phyloP scores from a whole-genome alignment of 768 basidiomycete genomes.

The Macrolepiota dolichaula region DNA sequence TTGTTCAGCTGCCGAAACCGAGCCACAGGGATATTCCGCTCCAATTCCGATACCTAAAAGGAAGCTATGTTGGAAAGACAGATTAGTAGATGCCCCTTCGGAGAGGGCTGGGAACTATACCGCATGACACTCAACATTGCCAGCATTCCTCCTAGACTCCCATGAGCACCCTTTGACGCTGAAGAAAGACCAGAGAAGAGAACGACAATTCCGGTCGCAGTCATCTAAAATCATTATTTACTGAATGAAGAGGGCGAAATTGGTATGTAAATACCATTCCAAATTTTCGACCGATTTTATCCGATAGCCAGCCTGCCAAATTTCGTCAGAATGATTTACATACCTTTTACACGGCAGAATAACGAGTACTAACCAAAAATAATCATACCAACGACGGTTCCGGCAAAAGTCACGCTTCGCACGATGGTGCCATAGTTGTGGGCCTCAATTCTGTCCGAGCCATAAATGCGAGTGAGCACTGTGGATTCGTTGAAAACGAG shows the following conservation, averaged over 20 bases:
- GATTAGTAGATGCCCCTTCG: neutral
- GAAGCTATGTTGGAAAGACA: slow-evolving; percentile 47
- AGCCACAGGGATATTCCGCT: slow-evolving; percentile 89
- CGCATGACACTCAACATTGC: slow-evolving; percentile 79
- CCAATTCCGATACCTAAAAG: slow-evolving; percentile 86
- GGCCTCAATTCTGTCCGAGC: slow-evolving; percentile 41
- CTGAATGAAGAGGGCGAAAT: neutral
- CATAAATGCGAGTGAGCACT: slow-evolving; percentile 77
- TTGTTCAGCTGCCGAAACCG: slow-evolving; percentile 85
- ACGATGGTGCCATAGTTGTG: slow-evolving; percentile 64
- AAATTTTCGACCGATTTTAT: slow-evolving; percentile 83
- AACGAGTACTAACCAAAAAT: slow-evolving; percentile 46
- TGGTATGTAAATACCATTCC: slow-evolving; percentile 61
- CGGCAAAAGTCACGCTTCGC: slow-evolving; percentile 75
- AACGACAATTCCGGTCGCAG: slow-evolving; percentile 78
- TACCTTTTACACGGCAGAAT: neutral
- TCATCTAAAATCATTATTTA: slow-evolving; percentile 47
- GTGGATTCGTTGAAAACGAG: slow-evolving; percentile 1
- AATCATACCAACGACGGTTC: slow-evolving; percentile 85
- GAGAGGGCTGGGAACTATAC: slow-evolving; percentile 28
- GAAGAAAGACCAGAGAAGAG: slow-evolving; percentile 86
- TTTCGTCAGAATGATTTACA: neutral
- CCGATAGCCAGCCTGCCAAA: slow-evolving; percentile 61
- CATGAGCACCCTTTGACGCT: slow-evolving; percentile 75
- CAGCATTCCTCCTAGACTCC: slow-evolving; percentile 63